Base-by-base conservation (phyloP, 176 grass and related monocot species). In the Elaeis guineensis region DNA sequence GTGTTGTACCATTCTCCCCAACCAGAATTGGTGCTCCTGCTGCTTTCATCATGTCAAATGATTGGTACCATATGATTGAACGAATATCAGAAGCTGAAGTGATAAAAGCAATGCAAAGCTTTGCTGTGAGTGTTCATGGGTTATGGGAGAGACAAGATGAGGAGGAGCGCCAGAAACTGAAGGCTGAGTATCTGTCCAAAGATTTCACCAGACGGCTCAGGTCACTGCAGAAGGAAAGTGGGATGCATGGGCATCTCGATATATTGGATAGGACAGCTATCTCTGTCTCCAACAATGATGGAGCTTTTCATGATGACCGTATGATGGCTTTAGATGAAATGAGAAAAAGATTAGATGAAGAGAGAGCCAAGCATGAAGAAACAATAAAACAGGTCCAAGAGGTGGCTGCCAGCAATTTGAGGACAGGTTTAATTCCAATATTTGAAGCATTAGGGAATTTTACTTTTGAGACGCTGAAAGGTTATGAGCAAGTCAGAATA, bases 391-490 rank as follows among this genome's bases (percentile, higher is more conserved):
- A 83, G 60, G 72, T 82, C 25, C 85, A 77, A 52, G 76, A 89
- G 64, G 77, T 66, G 44, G 75, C 69, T 58, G 77, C 70, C 49
- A 71, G 76, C 57, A 81, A 95, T 72, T 66, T 95, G 51, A 95
- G 80, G 70, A 74, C 69, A 58, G 90, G 82, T 39, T 63, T 95
- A 21, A 69, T 62, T 53, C 81, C 90, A 17, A 83, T 95, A 69
- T 89, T 95, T 72, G 75, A 86, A 78, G 82, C 85, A 11, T 59
- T 95, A 69, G 82, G 84, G 69, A 80, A 71, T 25, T 95, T 89
- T 57, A 77, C 79, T 50, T 54, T 55, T 2, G 79, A 83, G 44
- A 80, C 77, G 17, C 74, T 95, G 64, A 89, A 61, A 55, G 73
- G 85, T 16, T 89, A 85, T 55, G 82, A 86, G 50, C 76, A 81